Evolutionary conservation across 139 green algal genomes (phyloP).

Genomic region (Coelastrella sp.): DNA sequence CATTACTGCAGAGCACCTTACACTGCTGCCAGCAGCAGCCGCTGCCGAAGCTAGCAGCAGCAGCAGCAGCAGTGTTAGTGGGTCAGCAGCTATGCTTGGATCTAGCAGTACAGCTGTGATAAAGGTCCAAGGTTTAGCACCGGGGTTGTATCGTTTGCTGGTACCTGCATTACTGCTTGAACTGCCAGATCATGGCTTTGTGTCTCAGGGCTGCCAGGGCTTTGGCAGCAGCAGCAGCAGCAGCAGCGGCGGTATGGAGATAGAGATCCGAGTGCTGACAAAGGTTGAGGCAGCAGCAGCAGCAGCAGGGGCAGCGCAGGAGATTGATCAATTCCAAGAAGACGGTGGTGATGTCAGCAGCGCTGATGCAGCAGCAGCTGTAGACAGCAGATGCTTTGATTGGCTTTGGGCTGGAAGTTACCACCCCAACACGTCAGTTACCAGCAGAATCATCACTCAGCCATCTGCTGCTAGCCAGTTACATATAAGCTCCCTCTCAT

Average conservation of each 20-base stretch:
- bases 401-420: neutral
- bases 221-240: neutral
- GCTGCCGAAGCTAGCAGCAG: neutral
- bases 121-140: constrained; percentile 11
- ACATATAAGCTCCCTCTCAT: neutral
- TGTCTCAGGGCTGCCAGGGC: neutral
- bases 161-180: constrained; percentile 23
- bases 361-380: no score
- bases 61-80: neutral
- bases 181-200: neutral
- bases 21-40: neutral
- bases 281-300: neutral
- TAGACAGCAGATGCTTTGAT: neutral
- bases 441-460: neutral
- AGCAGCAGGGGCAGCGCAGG: neutral
- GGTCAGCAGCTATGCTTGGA: neutral
- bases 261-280: constrained; percentile 2
- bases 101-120: neutral
- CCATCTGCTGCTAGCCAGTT: neutral
- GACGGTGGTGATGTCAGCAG: no score
- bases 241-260: neutral
- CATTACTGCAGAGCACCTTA: neutral
- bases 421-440: neutral
- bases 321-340: no score
- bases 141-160: constrained; percentile 24